Evolutionary conservation across 2,329 filamentous ascomycete genomes (phyloP).

Genomic region (Trichoderma pleuroti): DNA sequence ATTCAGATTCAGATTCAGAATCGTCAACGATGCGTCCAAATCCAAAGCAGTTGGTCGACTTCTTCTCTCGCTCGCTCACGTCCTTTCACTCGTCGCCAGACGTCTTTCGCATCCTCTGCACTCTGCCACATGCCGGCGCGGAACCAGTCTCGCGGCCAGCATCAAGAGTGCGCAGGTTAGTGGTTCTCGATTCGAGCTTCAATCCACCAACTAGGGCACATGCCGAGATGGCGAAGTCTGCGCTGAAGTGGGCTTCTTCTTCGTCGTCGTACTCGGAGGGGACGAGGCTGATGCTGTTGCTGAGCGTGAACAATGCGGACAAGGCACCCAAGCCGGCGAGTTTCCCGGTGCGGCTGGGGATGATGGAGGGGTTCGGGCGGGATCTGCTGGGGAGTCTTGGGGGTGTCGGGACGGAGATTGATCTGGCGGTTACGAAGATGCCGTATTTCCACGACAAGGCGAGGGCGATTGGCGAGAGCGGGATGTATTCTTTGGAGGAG

Average conservation of each 20-base stretch:
- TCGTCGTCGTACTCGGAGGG: neutral
- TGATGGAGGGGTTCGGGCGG: conserved; percentile 67
- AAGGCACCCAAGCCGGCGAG: conserved; percentile 63
- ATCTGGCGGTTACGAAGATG: conserved; percentile 67
- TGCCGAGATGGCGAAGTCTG: conserved; percentile 52
- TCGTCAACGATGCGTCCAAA: conserved; percentile 18
- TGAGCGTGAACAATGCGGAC: conserved; percentile 64
- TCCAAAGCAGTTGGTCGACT: conserved; percentile 34
- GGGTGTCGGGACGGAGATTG: conserved; percentile 38
- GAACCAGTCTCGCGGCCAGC: neutral
- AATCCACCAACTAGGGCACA: conserved; percentile 65
- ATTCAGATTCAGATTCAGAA: neutral
- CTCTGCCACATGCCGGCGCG: conserved; percentile 30
- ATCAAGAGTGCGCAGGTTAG: conserved; percentile 33
- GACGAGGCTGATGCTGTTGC: conserved; percentile 52
- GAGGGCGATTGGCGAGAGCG: conserved; percentile 48
- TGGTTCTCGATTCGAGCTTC: conserved; percentile 65
- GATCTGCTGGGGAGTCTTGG: conserved; percentile 43
- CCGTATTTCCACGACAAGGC: conserved; percentile 76
- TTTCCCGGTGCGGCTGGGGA: conserved; percentile 63
- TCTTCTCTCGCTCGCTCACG: conserved; percentile 44
- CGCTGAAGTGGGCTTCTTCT: conserved; percentile 30
- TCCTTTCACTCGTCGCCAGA: conserved; percentile 43
- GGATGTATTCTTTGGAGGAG: conserved; percentile 36
- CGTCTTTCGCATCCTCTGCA: conserved; percentile 45